Evolutionary conservation across 169 alveolate genomes (phyloP), one percentile per base, ranked within the genome.

Genomic region (Eimeria maxima): DNA sequence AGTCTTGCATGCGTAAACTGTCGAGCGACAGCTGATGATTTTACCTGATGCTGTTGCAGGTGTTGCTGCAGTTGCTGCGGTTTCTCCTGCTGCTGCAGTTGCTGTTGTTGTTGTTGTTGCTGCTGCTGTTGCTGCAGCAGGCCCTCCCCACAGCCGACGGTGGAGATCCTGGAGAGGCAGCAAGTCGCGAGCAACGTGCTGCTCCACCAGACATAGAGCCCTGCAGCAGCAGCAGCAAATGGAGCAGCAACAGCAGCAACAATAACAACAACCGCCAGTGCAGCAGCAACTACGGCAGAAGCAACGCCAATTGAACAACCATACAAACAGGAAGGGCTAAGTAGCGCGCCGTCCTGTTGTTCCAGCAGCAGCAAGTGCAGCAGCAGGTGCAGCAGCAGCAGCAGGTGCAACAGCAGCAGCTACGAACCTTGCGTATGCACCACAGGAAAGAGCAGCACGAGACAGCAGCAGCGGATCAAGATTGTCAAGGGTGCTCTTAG

Each of bases 381-480:
- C 57, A 50, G 57, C 57, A 50, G 57, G 18, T 7, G 57, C 57
- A 50, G 57, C 57, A 50, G 57, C 57, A 50, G 57, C 57, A 50
- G 57, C 57, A 50, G 57, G 18, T 7, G 57, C 57, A 50, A 11
- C 57, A 50, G 57, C 57, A 50, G 11, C 57, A 50, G 57, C 57
- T 7, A 50, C 57, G 57, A 50, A 50, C 57, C 57, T 73, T 18
- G 95, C 95, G 69, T 65, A 90, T 22, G 95, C 89, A 7, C 89
- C 95, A 60, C 95, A 90, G 27, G 87, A 42, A 44, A 60, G 90
- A 24, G 95, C 95, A 53, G 95, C 95, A n/a, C 90, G 95, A 55
- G 95, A 83, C 86, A 90, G 95, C 78, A 90, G 90, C 76, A 90
- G 38, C 45, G 80, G 95, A 33, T 90, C 95, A 78, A 90, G 90